These are phyloP conservation scores for Beauveria rudraprayagi DNA, from an alignment of 2,329 filamentous ascomycete species.

Conservation along the genomic window DNA sequence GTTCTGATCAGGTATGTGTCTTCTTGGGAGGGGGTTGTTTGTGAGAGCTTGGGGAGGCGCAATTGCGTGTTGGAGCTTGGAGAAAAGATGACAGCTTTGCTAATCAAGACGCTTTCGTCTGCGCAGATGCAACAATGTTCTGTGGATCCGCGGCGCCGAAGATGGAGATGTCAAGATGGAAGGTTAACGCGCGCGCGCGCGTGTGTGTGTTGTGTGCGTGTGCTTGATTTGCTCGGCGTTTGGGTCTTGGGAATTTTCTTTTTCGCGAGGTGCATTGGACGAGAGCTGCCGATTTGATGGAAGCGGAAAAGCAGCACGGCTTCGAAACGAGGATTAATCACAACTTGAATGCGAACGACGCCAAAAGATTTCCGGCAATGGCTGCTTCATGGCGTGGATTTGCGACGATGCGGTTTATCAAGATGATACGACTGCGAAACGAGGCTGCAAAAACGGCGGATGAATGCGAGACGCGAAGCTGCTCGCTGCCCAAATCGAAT, in stretches of 20 bases:
- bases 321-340: neutral
- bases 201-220: neutral
- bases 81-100: neutral
- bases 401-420: neutral
- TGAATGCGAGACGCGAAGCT: too few species aligned
- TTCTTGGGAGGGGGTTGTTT: neutral
- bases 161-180: constrained; percentile 52
- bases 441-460: neutral
- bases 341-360: neutral
- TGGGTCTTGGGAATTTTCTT: neutral
- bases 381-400: neutral
- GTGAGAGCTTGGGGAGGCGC: neutral
- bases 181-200: constrained; percentile 25
- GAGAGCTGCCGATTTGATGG: neutral
- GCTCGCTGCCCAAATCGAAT: too few species aligned
- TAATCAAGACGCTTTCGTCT: neutral
- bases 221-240: constrained; percentile 5
- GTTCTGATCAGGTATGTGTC: constrained; percentile 71
- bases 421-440: neutral
- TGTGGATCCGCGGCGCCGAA: constrained; percentile 67
- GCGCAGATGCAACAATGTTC: constrained; percentile 84
- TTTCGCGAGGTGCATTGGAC: neutral
- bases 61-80: neutral
- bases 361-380: neutral
- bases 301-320: neutral